phyloP scores from a whole-genome alignment of 306 rosid genomes.

The Prunus salicina region DNA sequence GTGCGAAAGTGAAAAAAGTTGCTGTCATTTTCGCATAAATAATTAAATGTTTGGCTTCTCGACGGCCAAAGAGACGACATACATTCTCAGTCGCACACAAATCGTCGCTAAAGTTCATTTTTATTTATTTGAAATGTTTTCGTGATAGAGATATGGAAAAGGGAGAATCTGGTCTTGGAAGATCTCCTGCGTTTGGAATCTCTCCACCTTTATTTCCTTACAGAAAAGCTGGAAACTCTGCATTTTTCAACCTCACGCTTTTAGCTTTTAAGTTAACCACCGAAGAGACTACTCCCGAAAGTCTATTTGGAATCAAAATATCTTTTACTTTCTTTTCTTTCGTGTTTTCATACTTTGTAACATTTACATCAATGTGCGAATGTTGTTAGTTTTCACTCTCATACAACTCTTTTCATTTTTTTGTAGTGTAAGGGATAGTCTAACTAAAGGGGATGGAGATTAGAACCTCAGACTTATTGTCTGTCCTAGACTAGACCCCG shows the following conservation, averaged over 20 bases:
- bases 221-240: background rate
- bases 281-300: too few relatives aligned
- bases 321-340: too few relatives aligned
- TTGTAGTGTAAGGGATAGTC: too few relatives aligned
- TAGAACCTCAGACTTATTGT: too few relatives aligned
- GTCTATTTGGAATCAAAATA: too few relatives aligned
- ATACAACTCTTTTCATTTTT: too few relatives aligned
- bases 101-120: constrained; percentile 17
- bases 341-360: too few relatives aligned
- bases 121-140: background rate
- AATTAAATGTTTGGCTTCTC: constrained; percentile 27
- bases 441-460: too few relatives aligned
- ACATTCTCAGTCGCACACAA: constrained; percentile 49
- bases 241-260: background rate
- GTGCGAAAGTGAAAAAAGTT: background rate
- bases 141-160: constrained; percentile 6
- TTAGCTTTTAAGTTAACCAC: background rate
- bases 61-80: constrained; percentile 33
- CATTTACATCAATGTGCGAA: too few relatives aligned
- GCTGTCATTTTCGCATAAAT: constrained; percentile 39
- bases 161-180: constrained; percentile 32
- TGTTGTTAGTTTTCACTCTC: too few relatives aligned
- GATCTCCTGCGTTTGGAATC: constrained; percentile 40
- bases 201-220: constrained; percentile 20
- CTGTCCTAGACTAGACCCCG: too few relatives aligned